A percentile compares a stretch with the other conserved stretches of the same genome.
phyloP scores from a whole-genome alignment of 495 filamentous ascomycete species.

The Astrocystis sublimbata region DNA sequence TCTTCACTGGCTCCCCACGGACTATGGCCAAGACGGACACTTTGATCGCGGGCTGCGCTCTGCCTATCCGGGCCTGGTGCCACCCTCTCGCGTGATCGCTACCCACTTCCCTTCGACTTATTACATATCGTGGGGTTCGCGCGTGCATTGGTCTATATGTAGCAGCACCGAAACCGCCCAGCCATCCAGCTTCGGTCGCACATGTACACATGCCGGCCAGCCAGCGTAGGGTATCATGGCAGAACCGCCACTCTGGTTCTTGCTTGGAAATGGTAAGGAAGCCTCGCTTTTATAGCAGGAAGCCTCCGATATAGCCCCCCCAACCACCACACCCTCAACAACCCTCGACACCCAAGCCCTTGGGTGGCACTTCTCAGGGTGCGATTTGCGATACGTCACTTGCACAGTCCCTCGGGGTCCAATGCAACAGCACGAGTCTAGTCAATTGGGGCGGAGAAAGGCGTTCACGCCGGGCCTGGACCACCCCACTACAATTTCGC shows the following conservation, averaged over 20 bases:
- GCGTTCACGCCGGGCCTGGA: neutral
- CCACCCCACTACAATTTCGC: neutral
- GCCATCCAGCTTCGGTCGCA: constrained; percentile 12
- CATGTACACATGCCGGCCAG: neutral
- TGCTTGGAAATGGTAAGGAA: neutral
- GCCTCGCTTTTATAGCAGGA: neutral
- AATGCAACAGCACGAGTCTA: neutral
- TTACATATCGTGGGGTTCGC: constrained; percentile 8
- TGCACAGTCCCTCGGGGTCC: neutral
- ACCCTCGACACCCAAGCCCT: neutral
- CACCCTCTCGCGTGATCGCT: neutral
- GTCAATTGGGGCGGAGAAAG: neutral
- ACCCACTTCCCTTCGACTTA: neutral
- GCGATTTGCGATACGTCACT: neutral
- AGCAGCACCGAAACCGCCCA: constrained; percentile 11
- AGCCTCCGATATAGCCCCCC: neutral
- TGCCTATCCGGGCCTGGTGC: neutral
- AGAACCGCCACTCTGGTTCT: constrained; percentile 12
- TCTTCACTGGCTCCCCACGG: neutral
- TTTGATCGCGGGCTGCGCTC: neutral
- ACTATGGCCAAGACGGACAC: neutral
- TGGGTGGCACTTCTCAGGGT: constrained; percentile 1
- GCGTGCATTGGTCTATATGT: constrained; percentile 14
- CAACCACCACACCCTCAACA: neutral
- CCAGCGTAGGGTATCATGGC: neutral